Evolutionary conservation across 2,329 filamentous ascomycete species (phyloP).

Genomic region (Cladophialophora exuberans): DNA sequence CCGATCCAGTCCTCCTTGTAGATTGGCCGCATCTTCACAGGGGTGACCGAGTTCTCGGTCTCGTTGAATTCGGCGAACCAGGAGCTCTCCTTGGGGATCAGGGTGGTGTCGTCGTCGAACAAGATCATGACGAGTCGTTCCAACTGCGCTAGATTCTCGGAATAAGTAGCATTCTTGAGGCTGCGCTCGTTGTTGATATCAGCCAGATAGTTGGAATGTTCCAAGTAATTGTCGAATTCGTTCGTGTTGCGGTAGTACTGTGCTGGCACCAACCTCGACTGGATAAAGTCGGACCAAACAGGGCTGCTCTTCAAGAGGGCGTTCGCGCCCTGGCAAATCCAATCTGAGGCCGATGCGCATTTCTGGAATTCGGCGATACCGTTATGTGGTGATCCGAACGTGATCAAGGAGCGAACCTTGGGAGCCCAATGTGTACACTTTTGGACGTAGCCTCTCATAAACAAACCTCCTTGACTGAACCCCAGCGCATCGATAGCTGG

Average conservation of each 20-base stretch:
- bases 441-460: conserved; percentile 88
- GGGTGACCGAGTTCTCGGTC: conserved; percentile 63
- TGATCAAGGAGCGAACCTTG: conserved; percentile 76
- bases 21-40: conserved; percentile 68
- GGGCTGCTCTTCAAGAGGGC: conserved; percentile 77
- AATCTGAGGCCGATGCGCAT: conserved; percentile 69
- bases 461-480: conserved; percentile 94
- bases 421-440: conserved; percentile 71
- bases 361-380: conserved; percentile 82
- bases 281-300: conserved; percentile 73
- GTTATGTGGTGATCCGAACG: conserved; percentile 89
- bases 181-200: conserved; percentile 93
- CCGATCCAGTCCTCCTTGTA: conserved; percentile 96
- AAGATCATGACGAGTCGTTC: conserved; percentile 85
- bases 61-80: conserved; percentile 89
- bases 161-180: conserved; percentile 75
- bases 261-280: conserved; percentile 80
- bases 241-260: conserved; percentile 85
- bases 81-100: conserved; percentile 84
- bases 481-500: conserved; percentile 88
- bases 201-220: conserved; percentile 82
- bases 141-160: conserved; percentile 67
- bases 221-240: conserved; percentile 73
- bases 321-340: conserved; percentile 79
- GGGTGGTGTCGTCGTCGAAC: conserved; percentile 83